Evolutionary conservation across 1,284 basidiomycete genomes (phyloP).

Genomic region (Cryptococcus amylolentus): DNA sequence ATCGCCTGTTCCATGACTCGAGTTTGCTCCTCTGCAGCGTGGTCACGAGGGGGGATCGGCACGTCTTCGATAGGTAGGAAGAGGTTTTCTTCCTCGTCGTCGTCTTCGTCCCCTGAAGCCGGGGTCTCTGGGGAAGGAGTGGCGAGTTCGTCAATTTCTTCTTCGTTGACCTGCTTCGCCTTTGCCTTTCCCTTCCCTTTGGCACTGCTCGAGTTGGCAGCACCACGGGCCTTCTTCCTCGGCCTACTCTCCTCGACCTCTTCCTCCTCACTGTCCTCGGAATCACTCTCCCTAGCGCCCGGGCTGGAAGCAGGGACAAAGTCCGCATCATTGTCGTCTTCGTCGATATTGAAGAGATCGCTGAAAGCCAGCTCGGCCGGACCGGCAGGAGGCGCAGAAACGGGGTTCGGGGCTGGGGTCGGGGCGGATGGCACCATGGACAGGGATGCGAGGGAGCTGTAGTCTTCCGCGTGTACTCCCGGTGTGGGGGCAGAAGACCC

Average conservation of each 20-base stretch:
- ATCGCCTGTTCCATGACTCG: constrained; percentile 17
- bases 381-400: not conserved
- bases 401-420: not conserved
- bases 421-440: not conserved
- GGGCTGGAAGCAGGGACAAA: constrained; percentile 34
- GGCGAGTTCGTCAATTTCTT: not conserved
- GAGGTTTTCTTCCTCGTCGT: constrained; percentile 20
- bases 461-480: no score
- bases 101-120: constrained; percentile 4
- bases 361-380: constrained; percentile 16
- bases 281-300: constrained; percentile 9
- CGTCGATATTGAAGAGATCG: constrained; percentile 26
- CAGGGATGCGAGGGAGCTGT: no score
- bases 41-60: constrained; percentile 10
- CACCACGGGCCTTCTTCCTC: no score
- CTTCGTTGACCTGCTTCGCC: not conserved
- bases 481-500: not conserved
- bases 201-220: no score
- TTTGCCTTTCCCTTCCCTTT: not conserved
- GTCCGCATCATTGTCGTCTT: constrained; percentile 35
- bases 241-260: constrained; percentile 2
- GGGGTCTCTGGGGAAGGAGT: constrained; percentile 1
- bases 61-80: constrained; percentile 19
- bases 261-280: constrained; percentile 22
- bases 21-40: constrained; percentile 7